Conservation (phyloP, 352 stramenopile species). For the Chrysophaeum taylorii region DNA sequence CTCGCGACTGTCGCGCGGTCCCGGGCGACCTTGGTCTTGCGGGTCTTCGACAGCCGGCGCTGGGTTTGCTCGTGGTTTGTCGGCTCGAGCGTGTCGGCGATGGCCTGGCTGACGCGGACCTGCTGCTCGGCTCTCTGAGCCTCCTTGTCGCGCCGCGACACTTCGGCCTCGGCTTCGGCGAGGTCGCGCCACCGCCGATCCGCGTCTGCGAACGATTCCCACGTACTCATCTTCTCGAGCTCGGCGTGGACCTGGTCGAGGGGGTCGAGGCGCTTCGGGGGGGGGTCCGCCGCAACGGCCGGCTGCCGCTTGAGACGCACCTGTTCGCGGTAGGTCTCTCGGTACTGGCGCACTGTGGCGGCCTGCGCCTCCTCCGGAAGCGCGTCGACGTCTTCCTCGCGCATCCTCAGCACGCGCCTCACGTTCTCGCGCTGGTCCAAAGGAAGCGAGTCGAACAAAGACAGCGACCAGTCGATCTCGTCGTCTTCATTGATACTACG, state of each 20-base stretch:
- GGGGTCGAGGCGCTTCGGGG: neutral
- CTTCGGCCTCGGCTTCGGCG: no score
- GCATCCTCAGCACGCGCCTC: neutral
- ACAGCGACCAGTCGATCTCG: neutral
- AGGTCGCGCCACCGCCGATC: no score
- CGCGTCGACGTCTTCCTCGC: neutral
- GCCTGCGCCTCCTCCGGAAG: neutral
- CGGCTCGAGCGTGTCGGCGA: no score
- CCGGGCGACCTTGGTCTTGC: no score
- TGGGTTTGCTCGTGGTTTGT: no score
- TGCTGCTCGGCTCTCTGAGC: no score
- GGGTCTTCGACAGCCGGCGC: no score
- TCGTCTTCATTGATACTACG: neutral
- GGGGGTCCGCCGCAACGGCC: neutral
- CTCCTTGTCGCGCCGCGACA: no score
- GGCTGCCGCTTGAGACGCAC: neutral
- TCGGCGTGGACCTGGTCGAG: neutral
- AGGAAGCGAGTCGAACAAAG: neutral
- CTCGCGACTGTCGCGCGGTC: no score
- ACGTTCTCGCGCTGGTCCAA: neutral
- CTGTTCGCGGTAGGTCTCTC: neutral
- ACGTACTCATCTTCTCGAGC: conserved; percentile 13
- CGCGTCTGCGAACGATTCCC: no score
- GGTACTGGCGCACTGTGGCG: neutral
- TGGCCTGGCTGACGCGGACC: no score